phyloP scores from a whole-genome alignment of 2,329 filamentous ascomycete species.

The Aspergillus vadensis region DNA sequence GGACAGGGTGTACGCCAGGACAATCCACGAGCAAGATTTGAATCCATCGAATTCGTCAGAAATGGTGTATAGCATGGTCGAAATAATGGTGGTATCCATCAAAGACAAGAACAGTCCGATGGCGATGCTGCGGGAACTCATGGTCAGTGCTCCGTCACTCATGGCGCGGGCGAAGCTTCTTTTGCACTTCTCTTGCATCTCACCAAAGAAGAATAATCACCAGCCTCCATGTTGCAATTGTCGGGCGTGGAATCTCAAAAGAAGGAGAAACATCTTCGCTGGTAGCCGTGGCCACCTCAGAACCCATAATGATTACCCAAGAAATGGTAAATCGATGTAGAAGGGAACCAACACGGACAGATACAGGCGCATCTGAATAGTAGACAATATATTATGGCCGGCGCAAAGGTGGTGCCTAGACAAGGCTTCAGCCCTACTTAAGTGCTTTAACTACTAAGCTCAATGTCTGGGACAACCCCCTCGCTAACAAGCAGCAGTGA shows the following conservation, averaged over 20 bases:
- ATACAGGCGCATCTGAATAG: background rate
- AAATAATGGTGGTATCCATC: slow-evolving; percentile 12
- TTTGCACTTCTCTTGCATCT: too few relatives aligned
- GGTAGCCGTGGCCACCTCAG: background rate
- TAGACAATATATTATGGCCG: background rate
- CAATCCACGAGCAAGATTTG: slow-evolving; percentile 4
- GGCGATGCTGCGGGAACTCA: background rate
- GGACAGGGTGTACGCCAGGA: slow-evolving; percentile 9
- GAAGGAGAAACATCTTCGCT: background rate
- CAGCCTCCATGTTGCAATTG: slow-evolving; percentile 10
- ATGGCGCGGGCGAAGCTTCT: background rate
- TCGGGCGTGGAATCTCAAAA: background rate
- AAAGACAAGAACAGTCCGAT: slow-evolving; percentile 10
- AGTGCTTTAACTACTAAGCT: background rate
- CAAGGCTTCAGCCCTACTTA: background rate
- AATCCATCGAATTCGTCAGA: slow-evolving; percentile 13
- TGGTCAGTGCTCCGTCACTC: slow-evolving; percentile 6
- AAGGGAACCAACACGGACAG: background rate
- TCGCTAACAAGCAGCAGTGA: background rate
- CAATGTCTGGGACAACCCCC: background rate
- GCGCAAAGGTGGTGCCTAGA: background rate
- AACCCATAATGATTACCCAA: slow-evolving; percentile 2
- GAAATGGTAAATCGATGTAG: background rate
- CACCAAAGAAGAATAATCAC: slow-evolving; percentile 12
- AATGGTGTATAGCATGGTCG: slow-evolving; percentile 13